Base-by-base conservation (phyloP, 495 filamentous ascomycete genomes). In the Hypoxylon rickii region DNA sequence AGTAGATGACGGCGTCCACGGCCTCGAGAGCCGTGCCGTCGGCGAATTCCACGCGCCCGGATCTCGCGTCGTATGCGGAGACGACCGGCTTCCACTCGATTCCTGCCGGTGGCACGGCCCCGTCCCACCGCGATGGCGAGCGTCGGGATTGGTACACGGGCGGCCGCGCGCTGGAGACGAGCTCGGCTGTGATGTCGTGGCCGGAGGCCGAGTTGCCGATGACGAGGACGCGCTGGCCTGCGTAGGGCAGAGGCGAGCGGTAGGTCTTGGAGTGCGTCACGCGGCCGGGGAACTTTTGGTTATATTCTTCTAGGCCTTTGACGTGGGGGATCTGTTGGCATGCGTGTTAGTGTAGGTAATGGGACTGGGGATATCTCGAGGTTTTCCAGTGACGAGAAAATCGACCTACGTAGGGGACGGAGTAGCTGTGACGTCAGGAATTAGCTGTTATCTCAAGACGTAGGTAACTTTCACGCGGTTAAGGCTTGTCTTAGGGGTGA, bases 181-280 rank as follows among this genome's bases (percentile, higher is more conserved):
- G 66, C 12, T 77, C 72, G 2, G 63, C 45, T 1, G 71, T 68
- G 2, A 81, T 37, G 55, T 81, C 78, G 58, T 76, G 73, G 4
- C 76, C 78, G 1, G 76, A 79, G n/a, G 78, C 75, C 1, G 75
- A 78, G 69, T 79, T 79, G 33, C 78, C 76, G 39, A 81, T 72
- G 0, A 78, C 39, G 19, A 81, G 59, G 11, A 81, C 69, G 26
- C 54, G 66, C 42, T 76, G 70, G 18, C 19, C 22, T 13, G 51
- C 34, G 60, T 70, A 78, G 11, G 60, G 15, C 2, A 43, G 40
- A 0, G 75, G 63, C 1, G 73, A 60, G 17, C 76, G 76, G 58
- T 76, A 81, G 44, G 56, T 58, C 47, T 79, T 79, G 26, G 76
- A 81, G 59, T 81, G 78, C 0, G 60, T 15, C 0, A 79, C 65